Evolutionary conservation across 2,329 filamentous ascomycete genomes (phyloP).

Genomic region (Hypoxylon sp.): DNA sequence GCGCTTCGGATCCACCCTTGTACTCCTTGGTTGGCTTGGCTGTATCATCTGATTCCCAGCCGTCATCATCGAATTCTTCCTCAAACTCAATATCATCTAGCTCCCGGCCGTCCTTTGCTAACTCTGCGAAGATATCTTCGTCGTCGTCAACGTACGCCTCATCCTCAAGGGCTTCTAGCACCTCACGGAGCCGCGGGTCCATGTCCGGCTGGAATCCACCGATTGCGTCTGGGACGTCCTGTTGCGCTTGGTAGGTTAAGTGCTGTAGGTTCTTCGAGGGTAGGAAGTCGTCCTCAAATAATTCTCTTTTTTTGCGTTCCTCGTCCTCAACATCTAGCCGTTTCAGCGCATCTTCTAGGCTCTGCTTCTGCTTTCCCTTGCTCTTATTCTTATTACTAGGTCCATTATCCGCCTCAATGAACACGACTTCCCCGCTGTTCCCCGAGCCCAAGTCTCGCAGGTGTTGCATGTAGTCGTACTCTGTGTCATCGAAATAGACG

Average conservation of each 20-base stretch:
- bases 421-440: slow-evolving; percentile 79
- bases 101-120: slow-evolving; percentile 79
- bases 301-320: slow-evolving; percentile 62
- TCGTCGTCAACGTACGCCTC: slow-evolving; percentile 92
- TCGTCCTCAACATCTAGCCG: slow-evolving; percentile 69
- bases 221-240: slow-evolving; percentile 91
- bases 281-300: slow-evolving; percentile 81
- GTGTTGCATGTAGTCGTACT: slow-evolving; percentile 99
- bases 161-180: slow-evolving; percentile 93
- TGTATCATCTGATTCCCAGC: slow-evolving; percentile 96
- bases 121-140: slow-evolving; percentile 85
- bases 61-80: slow-evolving; percentile 76
- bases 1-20: slow-evolving; percentile 61
- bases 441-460: slow-evolving; percentile 86
- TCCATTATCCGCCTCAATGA: slow-evolving; percentile 80
- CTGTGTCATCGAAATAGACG: slow-evolving; percentile 93
- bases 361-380: slow-evolving; percentile 82
- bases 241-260: slow-evolving; percentile 90
- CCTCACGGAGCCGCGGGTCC: slow-evolving; percentile 92
- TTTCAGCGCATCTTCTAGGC: slow-evolving; percentile 85
- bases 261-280: slow-evolving; percentile 84
- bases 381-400: slow-evolving; percentile 75
- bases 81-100: slow-evolving; percentile 87
- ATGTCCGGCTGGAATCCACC: slow-evolving; percentile 97
- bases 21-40: slow-evolving; percentile 79